These are phyloP conservation scores for Penicillium italicum DNA, from an alignment of 2,329 filamentous ascomycete genomes.

Conservation along the genomic window DNA sequence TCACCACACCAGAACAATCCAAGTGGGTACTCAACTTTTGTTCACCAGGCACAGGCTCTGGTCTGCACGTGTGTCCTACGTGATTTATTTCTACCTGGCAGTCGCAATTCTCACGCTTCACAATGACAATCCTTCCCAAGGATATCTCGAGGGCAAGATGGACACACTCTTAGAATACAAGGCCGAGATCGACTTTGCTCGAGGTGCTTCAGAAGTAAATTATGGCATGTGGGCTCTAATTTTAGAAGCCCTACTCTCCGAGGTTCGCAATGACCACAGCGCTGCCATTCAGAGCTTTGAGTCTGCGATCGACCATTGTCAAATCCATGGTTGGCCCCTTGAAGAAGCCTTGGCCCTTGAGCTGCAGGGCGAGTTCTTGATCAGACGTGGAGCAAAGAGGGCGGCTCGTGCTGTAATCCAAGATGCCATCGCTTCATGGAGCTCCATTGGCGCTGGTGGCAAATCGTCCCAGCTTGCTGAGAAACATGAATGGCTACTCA, in stretches of 20 bases:
- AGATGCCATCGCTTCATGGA: conserved; percentile 58
- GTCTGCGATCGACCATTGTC: conserved; percentile 58
- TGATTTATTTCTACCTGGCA: conserved; percentile 47
- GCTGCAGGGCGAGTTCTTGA: conserved; percentile 57
- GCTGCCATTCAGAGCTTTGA: conserved; percentile 50
- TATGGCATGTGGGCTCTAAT: conserved; percentile 57
- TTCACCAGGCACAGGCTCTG: conserved; percentile 45
- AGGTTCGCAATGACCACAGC: conserved; percentile 46
- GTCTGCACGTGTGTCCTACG: conserved; percentile 44
- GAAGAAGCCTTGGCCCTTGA: conserved; percentile 60
- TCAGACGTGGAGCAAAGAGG: conserved; percentile 55
- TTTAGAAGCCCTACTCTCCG: conserved; percentile 54
- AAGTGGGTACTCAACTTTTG: conserved; percentile 42
- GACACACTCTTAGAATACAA: conserved; percentile 50
- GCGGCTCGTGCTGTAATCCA: conserved; percentile 57
- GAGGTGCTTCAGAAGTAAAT: conserved; percentile 55
- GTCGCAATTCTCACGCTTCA: conserved; percentile 44
- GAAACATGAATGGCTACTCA: conserved; percentile 60
- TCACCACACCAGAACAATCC: conserved; percentile 44
- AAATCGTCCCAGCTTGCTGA: conserved; percentile 56
- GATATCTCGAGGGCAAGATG: conserved; percentile 48
- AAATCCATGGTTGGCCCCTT: conserved; percentile 55
- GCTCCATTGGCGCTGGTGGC: conserved; percentile 55
- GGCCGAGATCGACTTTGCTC: conserved; percentile 51
- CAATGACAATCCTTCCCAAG: conserved; percentile 41